Evolutionary conservation across 1,284 basidiomycete genomes (phyloP).

Genomic region (Butyriboletus appendiculatus): DNA sequence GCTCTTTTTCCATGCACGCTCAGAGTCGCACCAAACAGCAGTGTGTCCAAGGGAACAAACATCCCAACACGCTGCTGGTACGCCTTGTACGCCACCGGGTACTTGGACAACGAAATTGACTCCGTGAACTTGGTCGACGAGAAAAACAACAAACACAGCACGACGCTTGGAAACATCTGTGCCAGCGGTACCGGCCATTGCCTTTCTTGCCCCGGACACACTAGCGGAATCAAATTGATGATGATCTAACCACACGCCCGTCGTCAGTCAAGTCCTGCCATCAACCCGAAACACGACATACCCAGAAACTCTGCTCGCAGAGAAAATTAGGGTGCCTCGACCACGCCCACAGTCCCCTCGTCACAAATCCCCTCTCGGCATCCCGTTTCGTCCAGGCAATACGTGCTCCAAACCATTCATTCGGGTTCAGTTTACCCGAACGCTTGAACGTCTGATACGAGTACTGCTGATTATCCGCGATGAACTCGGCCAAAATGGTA

Average conservation of each 20-base stretch:
- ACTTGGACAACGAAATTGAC: constrained; percentile 75
- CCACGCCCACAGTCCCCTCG: constrained; percentile 83
- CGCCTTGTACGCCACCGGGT: constrained; percentile 67
- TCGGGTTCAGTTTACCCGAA: constrained; percentile 41
- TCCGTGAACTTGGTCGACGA: constrained; percentile 81
- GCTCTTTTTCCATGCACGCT: constrained; percentile 36
- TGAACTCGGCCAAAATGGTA: constrained; percentile 71
- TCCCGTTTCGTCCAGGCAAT: constrained; percentile 68
- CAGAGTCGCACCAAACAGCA: constrained; percentile 42
- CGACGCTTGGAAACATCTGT: constrained; percentile 53
- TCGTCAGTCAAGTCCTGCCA: not conserved
- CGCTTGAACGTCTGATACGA: constrained; percentile 84
- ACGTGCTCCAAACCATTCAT: constrained; percentile 66
- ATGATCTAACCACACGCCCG: constrained; percentile 48
- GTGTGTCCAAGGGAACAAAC: constrained; percentile 67
- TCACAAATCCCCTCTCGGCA: constrained; percentile 81
- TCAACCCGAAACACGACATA: constrained; percentile 35
- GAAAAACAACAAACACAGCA: constrained; percentile 70
- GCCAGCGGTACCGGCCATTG: constrained; percentile 35
- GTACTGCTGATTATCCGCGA: constrained; percentile 90
- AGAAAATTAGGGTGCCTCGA: constrained; percentile 91
- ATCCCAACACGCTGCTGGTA: constrained; percentile 84
- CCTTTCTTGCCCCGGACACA: constrained; percentile 40
- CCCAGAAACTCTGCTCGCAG: constrained; percentile 90
- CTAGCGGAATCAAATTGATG: constrained; percentile 66